Evolutionary conservation across 192 early-diverging fungal genomes (phyloP).

Genomic region (Coemansia sp.): DNA sequence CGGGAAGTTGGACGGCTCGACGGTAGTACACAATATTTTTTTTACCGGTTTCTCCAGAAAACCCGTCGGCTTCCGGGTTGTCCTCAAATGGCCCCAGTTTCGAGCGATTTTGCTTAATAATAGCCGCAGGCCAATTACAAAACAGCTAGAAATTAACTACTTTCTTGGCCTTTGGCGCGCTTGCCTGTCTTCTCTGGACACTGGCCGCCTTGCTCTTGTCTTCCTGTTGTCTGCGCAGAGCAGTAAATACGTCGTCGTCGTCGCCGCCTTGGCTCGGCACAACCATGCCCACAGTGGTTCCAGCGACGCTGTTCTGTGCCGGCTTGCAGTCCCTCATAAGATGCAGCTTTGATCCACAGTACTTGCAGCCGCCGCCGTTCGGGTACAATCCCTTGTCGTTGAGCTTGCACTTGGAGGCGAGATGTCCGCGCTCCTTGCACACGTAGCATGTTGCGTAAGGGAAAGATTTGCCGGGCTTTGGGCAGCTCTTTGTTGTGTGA

Average conservation of each 20-base stretch:
- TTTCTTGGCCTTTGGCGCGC: slow-evolving; percentile 18
- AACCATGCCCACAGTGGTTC: slow-evolving; percentile 67
- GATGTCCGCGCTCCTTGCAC: slow-evolving; percentile 80
- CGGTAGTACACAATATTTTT: too few relatives aligned
- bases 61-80: too few relatives aligned
- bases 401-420: slow-evolving; percentile 78
- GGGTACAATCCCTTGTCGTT: slow-evolving; percentile 89
- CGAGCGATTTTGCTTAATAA: neutral
- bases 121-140: neutral
- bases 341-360: slow-evolving; percentile 85
- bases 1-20: too few relatives aligned
- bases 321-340: slow-evolving; percentile 78
- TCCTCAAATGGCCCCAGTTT: neutral
- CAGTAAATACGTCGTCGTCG: slow-evolving; percentile 75
- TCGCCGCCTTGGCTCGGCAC: slow-evolving; percentile 85
- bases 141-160: slow-evolving; percentile 24
- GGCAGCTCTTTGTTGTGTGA: slow-evolving; percentile 80
- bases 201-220: slow-evolving; percentile 25
- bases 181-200: slow-evolving; percentile 1
- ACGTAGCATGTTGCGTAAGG: slow-evolving; percentile 87
- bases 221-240: slow-evolving; percentile 35
- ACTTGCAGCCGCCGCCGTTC: slow-evolving; percentile 86
- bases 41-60: too few relatives aligned
- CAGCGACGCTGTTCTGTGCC: slow-evolving; percentile 50
- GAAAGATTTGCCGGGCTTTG: slow-evolving; percentile 55